Conservation (phyloP, 192 early-diverging fungal species). For the Umbelopsis vinacea region DNA sequence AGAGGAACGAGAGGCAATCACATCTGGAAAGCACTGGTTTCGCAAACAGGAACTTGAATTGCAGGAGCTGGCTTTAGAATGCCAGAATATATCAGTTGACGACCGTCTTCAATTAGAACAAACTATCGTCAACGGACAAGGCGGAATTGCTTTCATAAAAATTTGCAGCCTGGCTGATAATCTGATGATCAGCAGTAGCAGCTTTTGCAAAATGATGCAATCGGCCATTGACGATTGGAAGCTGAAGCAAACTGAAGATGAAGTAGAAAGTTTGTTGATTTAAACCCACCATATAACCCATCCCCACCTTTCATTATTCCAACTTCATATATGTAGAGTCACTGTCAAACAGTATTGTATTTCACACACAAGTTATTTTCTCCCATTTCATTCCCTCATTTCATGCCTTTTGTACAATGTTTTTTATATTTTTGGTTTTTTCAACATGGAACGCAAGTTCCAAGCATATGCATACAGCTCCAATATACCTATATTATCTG, state of each 20-base stretch:
- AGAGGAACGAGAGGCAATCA: constrained; percentile 5
- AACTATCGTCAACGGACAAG: background rate
- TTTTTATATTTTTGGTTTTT: background rate
- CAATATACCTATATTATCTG: background rate
- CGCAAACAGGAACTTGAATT: background rate
- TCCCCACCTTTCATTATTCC: no score
- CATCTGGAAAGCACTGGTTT: constrained; percentile 17
- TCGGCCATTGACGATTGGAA: constrained; percentile 5
- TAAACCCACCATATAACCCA: background rate
- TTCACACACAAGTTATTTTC: background rate
- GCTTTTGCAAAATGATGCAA: constrained; percentile 16
- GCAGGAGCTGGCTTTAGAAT: background rate
- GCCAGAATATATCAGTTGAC: background rate
- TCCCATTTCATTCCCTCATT: no score
- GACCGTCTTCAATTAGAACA: background rate
- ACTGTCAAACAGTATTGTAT: background rate
- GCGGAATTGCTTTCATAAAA: background rate
- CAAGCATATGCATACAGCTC: background rate
- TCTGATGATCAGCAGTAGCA: background rate
- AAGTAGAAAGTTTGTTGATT: background rate
- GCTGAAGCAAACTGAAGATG: background rate
- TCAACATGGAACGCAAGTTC: background rate
- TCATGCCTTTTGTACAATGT: background rate
- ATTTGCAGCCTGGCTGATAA: background rate
- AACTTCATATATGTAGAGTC: constrained; percentile 1